Conservation (phyloP, 495 filamentous ascomycete genomes). For the Lindgomyces ingoldianus region DNA sequence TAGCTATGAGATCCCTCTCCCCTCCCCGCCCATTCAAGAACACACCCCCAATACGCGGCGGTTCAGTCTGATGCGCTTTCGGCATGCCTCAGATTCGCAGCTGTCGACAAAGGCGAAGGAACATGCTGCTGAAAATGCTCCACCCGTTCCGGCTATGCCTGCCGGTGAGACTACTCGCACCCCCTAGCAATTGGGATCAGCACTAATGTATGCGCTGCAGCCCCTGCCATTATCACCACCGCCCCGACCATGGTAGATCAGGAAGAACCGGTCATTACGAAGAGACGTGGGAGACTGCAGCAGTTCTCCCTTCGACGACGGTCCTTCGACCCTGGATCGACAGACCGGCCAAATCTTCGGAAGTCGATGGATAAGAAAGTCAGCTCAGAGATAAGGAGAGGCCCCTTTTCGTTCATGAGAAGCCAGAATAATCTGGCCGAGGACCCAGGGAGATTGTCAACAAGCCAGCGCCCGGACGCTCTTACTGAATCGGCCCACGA, state of each 20-base stretch:
- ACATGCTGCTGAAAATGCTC: conserved; percentile 56
- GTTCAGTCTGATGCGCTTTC: conserved; percentile 87
- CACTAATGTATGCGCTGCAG: conserved; percentile 47
- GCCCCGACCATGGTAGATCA: conserved; percentile 71
- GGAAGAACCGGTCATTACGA: conserved; percentile 7
- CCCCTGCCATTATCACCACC: conserved; percentile 91
- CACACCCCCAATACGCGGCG: conserved; percentile 55
- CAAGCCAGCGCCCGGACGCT: conserved; percentile 50
- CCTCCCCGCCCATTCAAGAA: conserved; percentile 38
- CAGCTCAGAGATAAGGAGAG: conserved; percentile 33
- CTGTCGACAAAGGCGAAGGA: conserved; percentile 76
- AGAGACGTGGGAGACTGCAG: conserved; percentile 30
- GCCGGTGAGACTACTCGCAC: conserved; percentile 11
- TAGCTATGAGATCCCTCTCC: conserved; percentile 19
- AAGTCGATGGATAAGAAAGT: conserved; percentile 40
- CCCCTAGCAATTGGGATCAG: conserved; percentile 11
- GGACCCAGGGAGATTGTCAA: conserved; percentile 63
- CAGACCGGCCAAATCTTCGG: conserved; percentile 32
- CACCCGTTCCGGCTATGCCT: conserved; percentile 61
- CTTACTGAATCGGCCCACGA: conserved; percentile 65
- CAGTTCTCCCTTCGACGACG: conserved; percentile 30
- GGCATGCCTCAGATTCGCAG: conserved; percentile 93
- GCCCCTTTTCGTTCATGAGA: conserved; percentile 37
- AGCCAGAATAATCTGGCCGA: conserved; percentile 61
- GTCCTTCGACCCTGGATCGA: conserved; percentile 29